A percentile compares a stretch with the other conserved stretches of the same genome.
Evolutionary conservation across 495 filamentous ascomycete species (phyloP).

Genomic region (Penicillium alfredii): DNA sequence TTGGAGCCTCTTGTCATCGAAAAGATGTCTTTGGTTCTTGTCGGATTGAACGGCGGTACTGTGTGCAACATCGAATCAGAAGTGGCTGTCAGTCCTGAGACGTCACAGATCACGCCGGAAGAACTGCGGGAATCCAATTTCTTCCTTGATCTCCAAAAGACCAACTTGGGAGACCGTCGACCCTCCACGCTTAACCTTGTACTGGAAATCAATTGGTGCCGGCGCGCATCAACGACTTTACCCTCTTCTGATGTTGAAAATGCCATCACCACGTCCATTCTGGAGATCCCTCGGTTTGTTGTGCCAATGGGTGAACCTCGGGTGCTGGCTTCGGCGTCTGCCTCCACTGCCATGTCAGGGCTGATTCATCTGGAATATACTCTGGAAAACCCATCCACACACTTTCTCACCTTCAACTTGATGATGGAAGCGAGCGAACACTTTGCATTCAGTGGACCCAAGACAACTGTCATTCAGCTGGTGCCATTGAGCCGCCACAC

Average conservation of each 20-base stretch:
- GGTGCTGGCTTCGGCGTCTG: slow-evolving; percentile 62
- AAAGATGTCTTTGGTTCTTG: slow-evolving; percentile 51
- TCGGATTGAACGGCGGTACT: slow-evolving; percentile 50
- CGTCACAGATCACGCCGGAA: slow-evolving; percentile 48
- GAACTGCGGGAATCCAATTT: slow-evolving; percentile 67
- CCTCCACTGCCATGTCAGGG: slow-evolving; percentile 36
- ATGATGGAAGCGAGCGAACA: slow-evolving; percentile 87
- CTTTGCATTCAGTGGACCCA: slow-evolving; percentile 90
- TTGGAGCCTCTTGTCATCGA: slow-evolving; percentile 62
- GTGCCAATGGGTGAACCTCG: slow-evolving; percentile 81
- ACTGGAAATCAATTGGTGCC: slow-evolving; percentile 73
- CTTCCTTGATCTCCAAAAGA: slow-evolving; percentile 62
- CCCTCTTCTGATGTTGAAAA: slow-evolving; percentile 7
- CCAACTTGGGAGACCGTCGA: slow-evolving; percentile 71
- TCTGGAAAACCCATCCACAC: slow-evolving; percentile 89
- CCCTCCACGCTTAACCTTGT: slow-evolving; percentile 64
- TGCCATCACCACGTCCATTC: slow-evolving; percentile 40
- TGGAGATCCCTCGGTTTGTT: slow-evolving; percentile 71
- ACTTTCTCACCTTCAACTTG: slow-evolving; percentile 86
- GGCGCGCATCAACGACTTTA: slow-evolving; percentile 25
- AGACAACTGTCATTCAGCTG: slow-evolving; percentile 67
- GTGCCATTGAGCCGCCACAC: slow-evolving; percentile 69
- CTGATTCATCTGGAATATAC: slow-evolving; percentile 57
- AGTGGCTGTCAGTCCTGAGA: slow-evolving; percentile 26
- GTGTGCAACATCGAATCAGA: slow-evolving; percentile 41